These are phyloP conservation scores for Lathyrus oleraceus DNA, from an alignment of 306 rosid species.

Conservation along the genomic window DNA sequence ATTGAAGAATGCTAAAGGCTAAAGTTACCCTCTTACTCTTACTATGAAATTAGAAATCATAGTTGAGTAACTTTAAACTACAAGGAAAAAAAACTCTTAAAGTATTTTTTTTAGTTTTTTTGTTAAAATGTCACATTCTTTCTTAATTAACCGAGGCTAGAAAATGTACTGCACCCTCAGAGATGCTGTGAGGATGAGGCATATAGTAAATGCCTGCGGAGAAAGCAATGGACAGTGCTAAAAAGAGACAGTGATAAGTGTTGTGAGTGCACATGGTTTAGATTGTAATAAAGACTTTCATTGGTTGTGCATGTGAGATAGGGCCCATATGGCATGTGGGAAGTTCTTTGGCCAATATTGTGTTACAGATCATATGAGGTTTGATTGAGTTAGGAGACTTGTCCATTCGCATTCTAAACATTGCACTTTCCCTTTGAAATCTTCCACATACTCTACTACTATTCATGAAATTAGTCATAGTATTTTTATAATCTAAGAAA, in stretches of 20 bases:
- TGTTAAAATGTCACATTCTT: constrained; percentile 31
- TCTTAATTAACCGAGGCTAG: background rate
- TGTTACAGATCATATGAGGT: constrained; percentile 38
- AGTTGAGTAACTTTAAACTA: no score
- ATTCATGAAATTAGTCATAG: background rate
- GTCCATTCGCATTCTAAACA: constrained; percentile 35
- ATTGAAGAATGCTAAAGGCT: constrained; percentile 8
- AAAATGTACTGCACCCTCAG: constrained; percentile 8
- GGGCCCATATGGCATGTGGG: constrained; percentile 54
- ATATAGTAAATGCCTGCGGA: constrained; percentile 40
- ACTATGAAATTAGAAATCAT: no score
- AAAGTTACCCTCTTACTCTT: background rate
- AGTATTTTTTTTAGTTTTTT: no score
- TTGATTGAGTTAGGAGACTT: constrained; percentile 32
- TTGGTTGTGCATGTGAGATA: constrained; percentile 43
- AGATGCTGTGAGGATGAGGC: constrained; percentile 14
- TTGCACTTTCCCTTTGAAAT: constrained; percentile 20
- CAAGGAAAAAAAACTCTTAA: no score
- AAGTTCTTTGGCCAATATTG: constrained; percentile 25
- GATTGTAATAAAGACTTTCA: constrained; percentile 34
- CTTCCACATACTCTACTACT: background rate
- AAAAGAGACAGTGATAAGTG: constrained; percentile 31
- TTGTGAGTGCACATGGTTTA: constrained; percentile 43
- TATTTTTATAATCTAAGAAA: background rate
- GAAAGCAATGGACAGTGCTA: constrained; percentile 40